Base-by-base conservation (phyloP, 345 rosid species). In the Dipteronia dyeriana region DNA sequence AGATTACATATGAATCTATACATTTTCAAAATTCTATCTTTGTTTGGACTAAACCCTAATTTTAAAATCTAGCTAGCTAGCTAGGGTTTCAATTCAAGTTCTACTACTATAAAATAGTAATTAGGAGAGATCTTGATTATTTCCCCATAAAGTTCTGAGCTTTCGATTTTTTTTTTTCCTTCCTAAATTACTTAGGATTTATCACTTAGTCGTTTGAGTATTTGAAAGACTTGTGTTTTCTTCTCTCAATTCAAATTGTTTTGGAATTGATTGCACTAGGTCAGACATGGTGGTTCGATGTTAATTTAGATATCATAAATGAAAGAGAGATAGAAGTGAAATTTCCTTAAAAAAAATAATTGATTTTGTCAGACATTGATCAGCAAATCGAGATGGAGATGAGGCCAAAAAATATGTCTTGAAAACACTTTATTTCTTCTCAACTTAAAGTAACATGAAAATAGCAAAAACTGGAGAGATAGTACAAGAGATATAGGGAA, bases 311-410 rank as follows among this genome's bases (percentile, higher is more conserved):
- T 73, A 49, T 25, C 60, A 14, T 38, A 65, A 31, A 61, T 3
- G 20, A 22, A 57, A 51, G 59, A 25, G 68, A 12, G 56, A 68
- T 59, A 56, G 54, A 56, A 20, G 38, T 17, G 7, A 38, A 39
- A 12, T 17, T 68, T 76, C 69, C 47, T 67, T 9, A 20, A 66
- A 64, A n/a, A 63, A 34, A 65, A 68, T n/a, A 69, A 23, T 69
- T 66, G 51, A 54, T 41, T 51, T 54, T 65, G 74, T 25, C 73
- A 76, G 79, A 62, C 51, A 16, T 49, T 66, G 69, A 61, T 75
- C 73, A 41, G 14, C 22, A 34, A 1, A 26, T 38, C n/a, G n/a
- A n/a, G 45, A 7, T 47, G 13, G 29, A 57, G 56, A 5, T 53
- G 66, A 13, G n/a, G 39, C 57, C 12, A 57, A 76, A 67, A 68